Base-by-base conservation (phyloP, 305 asterid genomes). In the Solanum aculeatissimum region DNA sequence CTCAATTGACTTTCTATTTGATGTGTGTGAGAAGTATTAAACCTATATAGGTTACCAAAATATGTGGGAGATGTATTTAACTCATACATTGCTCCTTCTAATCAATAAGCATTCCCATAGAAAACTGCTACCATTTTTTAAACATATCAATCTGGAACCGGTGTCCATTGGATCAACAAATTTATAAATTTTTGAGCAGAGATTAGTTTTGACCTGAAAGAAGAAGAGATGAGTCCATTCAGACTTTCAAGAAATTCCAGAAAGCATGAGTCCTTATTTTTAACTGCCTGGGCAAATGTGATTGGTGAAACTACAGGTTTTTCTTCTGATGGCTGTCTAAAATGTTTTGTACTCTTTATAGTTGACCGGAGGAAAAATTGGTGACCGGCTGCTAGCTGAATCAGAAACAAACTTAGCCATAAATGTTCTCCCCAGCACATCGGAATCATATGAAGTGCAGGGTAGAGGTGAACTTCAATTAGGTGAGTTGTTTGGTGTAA, bases 401-500 rank as follows among this genome's bases (percentile, higher is more conserved):
- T 93, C 99, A 89, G 99, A 95, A 91, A 95, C 98, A 63, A 97
- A 95, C 90, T 98, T 97, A 70, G 97, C 99, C 47, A 93, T 97
- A 87, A 95, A 94, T 88, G 98, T 97, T 82, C 92, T 97, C 79
- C 98, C 98, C 78, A 93, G 96, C 70, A 87, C 93, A 85, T 92
- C 99, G 7, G 99, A 97, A 57, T 93, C 99, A 68, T 95, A 90
- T 92, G 99, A 97, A 93, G 99, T 97, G 89, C 99, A 95, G 88
- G 99, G 99, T 86, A 91, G 99, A 90, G 99, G 99, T 89, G 99
- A 97, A 91, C 98, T 97, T 91, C 99, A 97, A 84, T 90, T 97
- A 89, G 99, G 99, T 95, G 86, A 86, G 93, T 65, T 86, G 80
- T 85, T n/a, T 74, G 47, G 47, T 40, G 51, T 45, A 60, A 57